phyloP scores from a whole-genome alignment of 257 asterid genomes.

The Solanum microdontum region DNA sequence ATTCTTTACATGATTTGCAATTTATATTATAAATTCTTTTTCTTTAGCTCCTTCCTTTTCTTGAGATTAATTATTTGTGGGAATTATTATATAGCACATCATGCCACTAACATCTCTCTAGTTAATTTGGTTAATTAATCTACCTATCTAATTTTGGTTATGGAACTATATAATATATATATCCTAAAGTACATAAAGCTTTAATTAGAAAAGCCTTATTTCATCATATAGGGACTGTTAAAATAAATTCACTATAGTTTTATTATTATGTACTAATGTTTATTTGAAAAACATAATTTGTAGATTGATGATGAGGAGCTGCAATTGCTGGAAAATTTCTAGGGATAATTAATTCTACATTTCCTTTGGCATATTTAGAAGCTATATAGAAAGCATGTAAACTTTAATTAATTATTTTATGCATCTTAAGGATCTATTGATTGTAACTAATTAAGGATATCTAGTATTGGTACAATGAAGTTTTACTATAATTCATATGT shows the following conservation, averaged over 20 bases:
- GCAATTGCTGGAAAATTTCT: neutral
- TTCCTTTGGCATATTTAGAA: neutral
- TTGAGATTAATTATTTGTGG: neutral
- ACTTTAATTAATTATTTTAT: neutral
- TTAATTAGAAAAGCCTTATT: neutral
- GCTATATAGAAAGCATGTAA: neutral
- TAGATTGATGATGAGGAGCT: neutral
- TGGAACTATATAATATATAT: no score
- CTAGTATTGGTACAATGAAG: neutral
- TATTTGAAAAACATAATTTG: neutral
- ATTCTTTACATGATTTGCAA: neutral
- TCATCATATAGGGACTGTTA: neutral
- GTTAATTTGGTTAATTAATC: no score
- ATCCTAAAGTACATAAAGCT: neutral
- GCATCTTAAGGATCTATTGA: neutral
- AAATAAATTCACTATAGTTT: neutral
- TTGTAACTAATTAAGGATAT: neutral
- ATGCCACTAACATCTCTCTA: neutral
- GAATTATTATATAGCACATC: neutral
- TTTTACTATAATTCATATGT: neutral
- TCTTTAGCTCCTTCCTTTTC: neutral
- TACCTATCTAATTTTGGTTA: neutral
- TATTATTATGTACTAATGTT: neutral
- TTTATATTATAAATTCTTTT: neutral
- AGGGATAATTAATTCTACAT: neutral